phyloP scores from a whole-genome alignment of 495 filamentous ascomycete species.

The Paragyromitra xinjiangensis region DNA sequence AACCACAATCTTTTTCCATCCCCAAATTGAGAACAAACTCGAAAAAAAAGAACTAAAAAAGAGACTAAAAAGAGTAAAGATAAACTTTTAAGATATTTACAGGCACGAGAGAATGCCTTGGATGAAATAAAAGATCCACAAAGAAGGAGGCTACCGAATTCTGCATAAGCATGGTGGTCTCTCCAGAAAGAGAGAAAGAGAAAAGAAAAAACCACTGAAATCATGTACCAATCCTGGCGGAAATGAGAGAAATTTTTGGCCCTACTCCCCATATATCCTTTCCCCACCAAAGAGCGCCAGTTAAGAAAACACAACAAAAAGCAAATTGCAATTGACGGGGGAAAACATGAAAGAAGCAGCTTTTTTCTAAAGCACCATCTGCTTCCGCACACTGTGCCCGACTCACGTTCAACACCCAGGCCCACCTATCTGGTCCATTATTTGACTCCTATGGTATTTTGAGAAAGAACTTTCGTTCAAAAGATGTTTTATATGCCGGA shows the following conservation, averaged over 20 bases:
- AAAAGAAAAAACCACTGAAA: background rate
- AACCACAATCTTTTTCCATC: slow-evolving; percentile 1
- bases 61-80: background rate
- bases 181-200: background rate
- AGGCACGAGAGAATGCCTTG: slow-evolving; percentile 3
- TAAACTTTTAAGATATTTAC: slow-evolving; percentile 15
- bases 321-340: background rate
- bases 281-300: slow-evolving; percentile 29
- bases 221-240: slow-evolving; percentile 12
- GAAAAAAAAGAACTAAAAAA: background rate
- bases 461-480: slow-evolving; percentile 36
- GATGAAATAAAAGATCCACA: background rate
- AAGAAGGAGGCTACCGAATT: background rate
- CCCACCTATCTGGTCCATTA: slow-evolving; percentile 23
- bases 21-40: background rate
- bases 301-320: slow-evolving; percentile 20
- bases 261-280: slow-evolving; percentile 26
- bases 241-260: background rate
- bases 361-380: slow-evolving; percentile 14
- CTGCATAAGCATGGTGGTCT: background rate
- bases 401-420: slow-evolving; percentile 12
- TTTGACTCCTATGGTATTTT: slow-evolving; percentile 24
- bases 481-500: slow-evolving; percentile 37
- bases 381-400: background rate
- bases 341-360: background rate